Evolutionary conservation across 306 rosid genomes (phyloP).

Genomic region (Rubus idaeus): DNA sequence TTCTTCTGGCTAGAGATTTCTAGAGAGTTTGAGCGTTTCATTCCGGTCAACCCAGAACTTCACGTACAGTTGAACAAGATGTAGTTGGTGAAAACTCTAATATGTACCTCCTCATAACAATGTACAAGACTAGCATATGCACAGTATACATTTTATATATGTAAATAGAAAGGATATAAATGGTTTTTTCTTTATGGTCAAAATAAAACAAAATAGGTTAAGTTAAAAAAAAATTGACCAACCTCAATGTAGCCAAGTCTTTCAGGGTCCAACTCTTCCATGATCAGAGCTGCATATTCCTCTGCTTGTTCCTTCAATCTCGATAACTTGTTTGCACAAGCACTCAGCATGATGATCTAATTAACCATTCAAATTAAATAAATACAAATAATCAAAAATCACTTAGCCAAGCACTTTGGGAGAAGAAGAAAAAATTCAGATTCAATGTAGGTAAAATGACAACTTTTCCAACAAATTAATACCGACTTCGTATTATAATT

Average conservation of each 20-base stretch:
- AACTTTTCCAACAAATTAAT: conserved; percentile 5
- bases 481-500: not conserved
- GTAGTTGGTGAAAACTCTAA: not conserved
- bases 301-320: conserved; percentile 99
- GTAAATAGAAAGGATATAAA: not conserved
- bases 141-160: too few relatives aligned
- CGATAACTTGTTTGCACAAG: conserved; percentile 89
- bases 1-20: too few relatives aligned
- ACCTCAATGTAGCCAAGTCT: conserved; percentile 97
- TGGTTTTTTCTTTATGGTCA: not conserved
- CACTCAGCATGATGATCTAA: conserved; percentile 93
- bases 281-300: conserved; percentile 96
- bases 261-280: conserved; percentile 99
- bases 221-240: conserved; percentile 4
- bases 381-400: not conserved
- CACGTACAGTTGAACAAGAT: not conserved
- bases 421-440: not conserved
- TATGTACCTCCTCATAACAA: too few relatives aligned
- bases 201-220: not conserved
- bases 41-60: too few relatives aligned
- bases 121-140: too few relatives aligned
- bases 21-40: too few relatives aligned
- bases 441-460: not conserved
- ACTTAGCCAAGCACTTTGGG: not conserved
- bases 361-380: conserved; percentile 21